Percentiles rank a stretch among this genome's conserved stretches.
Conservation (phyloP, 352 stramenopile species). For the Phytophthora tubulina region DNA sequence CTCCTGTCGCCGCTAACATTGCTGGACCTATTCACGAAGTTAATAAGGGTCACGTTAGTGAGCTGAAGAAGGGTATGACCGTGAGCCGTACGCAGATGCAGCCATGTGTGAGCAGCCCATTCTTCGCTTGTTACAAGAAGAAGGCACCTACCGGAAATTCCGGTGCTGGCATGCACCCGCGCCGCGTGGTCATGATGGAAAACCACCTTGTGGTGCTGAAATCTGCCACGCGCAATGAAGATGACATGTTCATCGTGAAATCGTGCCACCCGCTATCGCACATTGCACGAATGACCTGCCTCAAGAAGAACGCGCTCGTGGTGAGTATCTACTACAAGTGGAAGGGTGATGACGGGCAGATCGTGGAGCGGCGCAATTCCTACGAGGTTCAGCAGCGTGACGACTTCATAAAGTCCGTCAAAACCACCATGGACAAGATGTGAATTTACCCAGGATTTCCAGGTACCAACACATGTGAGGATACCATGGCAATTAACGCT, state of each 20-base stretch:
- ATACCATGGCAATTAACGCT: too few relatives aligned
- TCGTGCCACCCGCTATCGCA: slow-evolving; percentile 79
- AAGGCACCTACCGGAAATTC: slow-evolving; percentile 45
- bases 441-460: slow-evolving; percentile 17
- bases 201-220: slow-evolving; percentile 85
- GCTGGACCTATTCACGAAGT: slow-evolving; percentile 60
- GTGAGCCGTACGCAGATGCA: slow-evolving; percentile 79
- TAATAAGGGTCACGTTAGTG: slow-evolving; percentile 53
- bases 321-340: slow-evolving; percentile 91
- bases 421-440: slow-evolving; percentile 85
- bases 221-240: slow-evolving; percentile 65
- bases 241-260: slow-evolving; percentile 83
- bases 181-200: slow-evolving; percentile 72
- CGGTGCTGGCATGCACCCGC: slow-evolving; percentile 54
- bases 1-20: slow-evolving; percentile 26
- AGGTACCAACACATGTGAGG: too few relatives aligned
- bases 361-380: slow-evolving; percentile 73
- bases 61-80: slow-evolving; percentile 73
- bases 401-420: slow-evolving; percentile 88
- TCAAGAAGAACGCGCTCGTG: slow-evolving; percentile 92
- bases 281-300: slow-evolving; percentile 85
- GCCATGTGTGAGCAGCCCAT: slow-evolving; percentile 71
- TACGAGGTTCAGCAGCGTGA: slow-evolving; percentile 91
- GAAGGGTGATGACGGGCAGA: slow-evolving; percentile 49
- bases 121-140: slow-evolving; percentile 92